Evolutionary conservation across 2,329 filamentous ascomycete genomes (phyloP).

Genomic region (Pezicula radicicola): DNA sequence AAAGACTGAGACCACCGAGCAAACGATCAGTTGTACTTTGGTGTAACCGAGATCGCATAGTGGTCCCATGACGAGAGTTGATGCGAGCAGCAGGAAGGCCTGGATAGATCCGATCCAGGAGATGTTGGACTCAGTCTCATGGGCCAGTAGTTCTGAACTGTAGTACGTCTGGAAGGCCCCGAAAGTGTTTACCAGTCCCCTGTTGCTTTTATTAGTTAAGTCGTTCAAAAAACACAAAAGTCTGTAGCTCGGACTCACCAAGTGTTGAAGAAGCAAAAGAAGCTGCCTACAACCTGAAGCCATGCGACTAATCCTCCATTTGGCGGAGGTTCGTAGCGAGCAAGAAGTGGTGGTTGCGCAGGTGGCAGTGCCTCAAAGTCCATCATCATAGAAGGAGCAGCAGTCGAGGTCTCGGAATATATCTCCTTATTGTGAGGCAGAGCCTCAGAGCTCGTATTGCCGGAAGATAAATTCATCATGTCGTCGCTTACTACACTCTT

Average conservation of each 20-base stretch:
- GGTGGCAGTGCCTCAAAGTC: no score
- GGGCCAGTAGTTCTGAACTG: conserved; percentile 22
- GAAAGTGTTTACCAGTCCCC: conserved; percentile 5
- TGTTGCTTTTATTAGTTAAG: neutral
- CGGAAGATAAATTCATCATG: no score
- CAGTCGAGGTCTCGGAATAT: no score
- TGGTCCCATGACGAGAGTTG: conserved; percentile 28
- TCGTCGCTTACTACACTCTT: no score
- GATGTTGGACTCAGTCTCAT: conserved; percentile 18
- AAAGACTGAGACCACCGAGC: conserved; percentile 36
- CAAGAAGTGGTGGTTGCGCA: no score
- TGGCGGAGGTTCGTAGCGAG: conserved; percentile 8
- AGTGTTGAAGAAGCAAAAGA: conserved; percentile 52
- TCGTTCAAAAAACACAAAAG: neutral
- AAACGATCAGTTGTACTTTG: conserved; percentile 19
- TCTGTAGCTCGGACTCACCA: conserved; percentile 30
- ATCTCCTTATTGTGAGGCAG: no score
- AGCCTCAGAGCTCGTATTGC: no score
- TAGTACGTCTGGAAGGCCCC: conserved; percentile 34
- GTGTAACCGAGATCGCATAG: conserved; percentile 36
- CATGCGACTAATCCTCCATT: conserved; percentile 51
- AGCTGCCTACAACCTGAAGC: conserved; percentile 48
- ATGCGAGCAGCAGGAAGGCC: conserved; percentile 23
- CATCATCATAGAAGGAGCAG: no score
- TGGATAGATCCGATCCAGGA: conserved; percentile 37